Conservation (phyloP, 179 eudicot species). For the Carnegiea gigantea region DNA sequence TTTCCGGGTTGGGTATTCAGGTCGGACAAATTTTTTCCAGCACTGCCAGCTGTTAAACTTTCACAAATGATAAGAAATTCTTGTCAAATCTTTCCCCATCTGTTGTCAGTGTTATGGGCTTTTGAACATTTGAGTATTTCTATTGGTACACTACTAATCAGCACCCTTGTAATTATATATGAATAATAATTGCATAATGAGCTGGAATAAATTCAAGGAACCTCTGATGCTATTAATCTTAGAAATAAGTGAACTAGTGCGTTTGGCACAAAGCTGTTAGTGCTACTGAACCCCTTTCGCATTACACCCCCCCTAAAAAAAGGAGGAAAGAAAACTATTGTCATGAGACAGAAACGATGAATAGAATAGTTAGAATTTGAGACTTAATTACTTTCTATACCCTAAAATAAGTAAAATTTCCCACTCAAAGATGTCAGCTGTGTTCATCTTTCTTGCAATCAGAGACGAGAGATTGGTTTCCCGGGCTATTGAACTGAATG, state of each 20-base stretch:
- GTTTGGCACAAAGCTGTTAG: background rate
- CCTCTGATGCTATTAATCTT: background rate
- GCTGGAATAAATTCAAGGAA: background rate
- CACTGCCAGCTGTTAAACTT: background rate
- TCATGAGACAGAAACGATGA: background rate
- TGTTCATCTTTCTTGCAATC: constrained; percentile 12
- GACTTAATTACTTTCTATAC: background rate
- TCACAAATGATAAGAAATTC: background rate
- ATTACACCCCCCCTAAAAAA: background rate
- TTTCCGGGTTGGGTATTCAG: no score
- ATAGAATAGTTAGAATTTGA: background rate
- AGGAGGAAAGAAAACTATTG: background rate
- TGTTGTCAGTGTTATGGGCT: background rate
- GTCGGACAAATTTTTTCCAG: no score
- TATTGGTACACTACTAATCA: background rate
- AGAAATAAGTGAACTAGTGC: background rate
- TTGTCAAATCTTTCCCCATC: background rate
- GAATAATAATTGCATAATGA: background rate
- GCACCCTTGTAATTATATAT: background rate
- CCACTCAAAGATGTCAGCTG: background rate
- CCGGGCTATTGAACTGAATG: constrained; percentile 83
- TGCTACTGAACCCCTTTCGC: background rate
- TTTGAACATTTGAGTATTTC: background rate
- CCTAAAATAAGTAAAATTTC: background rate
- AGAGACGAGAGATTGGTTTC: constrained; percentile 82